A percentile compares a stretch with the other conserved stretches of the same genome.
These are phyloP conservation scores for Eragrostis nindensis DNA, from an alignment of 176 grass and related monocot species.

Conservation along the genomic window DNA sequence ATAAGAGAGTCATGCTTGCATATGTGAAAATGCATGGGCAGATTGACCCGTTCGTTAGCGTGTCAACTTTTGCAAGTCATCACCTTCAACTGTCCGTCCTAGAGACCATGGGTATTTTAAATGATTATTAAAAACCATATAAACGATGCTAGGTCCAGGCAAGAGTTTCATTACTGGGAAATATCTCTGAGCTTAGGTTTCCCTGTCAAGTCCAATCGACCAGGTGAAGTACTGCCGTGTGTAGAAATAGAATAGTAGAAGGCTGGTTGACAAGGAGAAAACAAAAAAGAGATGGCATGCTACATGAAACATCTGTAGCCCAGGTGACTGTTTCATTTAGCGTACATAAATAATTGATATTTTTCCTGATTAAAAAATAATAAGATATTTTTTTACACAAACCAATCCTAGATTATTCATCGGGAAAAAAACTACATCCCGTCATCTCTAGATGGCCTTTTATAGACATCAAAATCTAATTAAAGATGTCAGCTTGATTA, in stretches of 20 bases:
- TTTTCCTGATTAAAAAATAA: too few relatives aligned
- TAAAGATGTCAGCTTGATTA: not conserved
- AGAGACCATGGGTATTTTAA: not conserved
- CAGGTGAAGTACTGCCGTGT: not conserved
- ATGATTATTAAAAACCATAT: not conserved
- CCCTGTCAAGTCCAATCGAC: too few relatives aligned
- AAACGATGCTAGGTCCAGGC: not conserved
- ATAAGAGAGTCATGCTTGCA: conserved; percentile 33
- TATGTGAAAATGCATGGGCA: not conserved
- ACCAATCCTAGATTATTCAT: too few relatives aligned
- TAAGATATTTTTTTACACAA: too few relatives aligned
- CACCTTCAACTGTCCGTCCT: not conserved
- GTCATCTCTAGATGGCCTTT: too few relatives aligned
- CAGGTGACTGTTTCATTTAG: too few relatives aligned
- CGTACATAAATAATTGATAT: too few relatives aligned
- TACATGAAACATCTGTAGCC: not conserved
- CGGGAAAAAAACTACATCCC: too few relatives aligned
- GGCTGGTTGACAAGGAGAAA: not conserved
- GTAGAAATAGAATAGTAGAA: not conserved
- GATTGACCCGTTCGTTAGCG: not conserved
- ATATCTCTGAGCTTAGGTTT: too few relatives aligned
- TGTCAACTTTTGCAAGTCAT: not conserved
- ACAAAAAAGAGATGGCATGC: too few relatives aligned
- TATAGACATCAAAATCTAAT: too few relatives aligned
- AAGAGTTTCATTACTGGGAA: too few relatives aligned